A percentile compares a stretch with the other conserved stretches of the same genome.
These are phyloP conservation scores for Aspergillus ustus DNA, from an alignment of 2,329 filamentous ascomycete genomes.

Conservation along the genomic window DNA sequence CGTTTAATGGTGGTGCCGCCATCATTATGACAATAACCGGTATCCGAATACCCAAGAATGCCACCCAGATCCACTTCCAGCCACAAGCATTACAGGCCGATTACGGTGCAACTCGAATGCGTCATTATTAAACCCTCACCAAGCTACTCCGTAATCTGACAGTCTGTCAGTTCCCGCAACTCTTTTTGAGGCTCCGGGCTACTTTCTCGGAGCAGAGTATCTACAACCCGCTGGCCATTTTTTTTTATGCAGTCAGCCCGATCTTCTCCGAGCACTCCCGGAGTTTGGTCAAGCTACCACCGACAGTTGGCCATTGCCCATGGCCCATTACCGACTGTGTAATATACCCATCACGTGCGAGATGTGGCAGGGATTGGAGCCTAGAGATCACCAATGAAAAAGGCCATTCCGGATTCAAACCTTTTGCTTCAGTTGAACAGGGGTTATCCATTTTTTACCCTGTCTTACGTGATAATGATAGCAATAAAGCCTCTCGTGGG, in stretches of 20 bases:
- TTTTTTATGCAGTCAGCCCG: neutral
- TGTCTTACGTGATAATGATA: neutral
- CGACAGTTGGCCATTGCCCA: too few relatives aligned
- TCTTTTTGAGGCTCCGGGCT: neutral
- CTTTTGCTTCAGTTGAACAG: neutral
- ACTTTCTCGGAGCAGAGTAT: neutral
- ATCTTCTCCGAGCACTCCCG: neutral
- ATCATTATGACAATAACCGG: slow-evolving; percentile 1
- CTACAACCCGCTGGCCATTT: neutral
- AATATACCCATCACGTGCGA: neutral
- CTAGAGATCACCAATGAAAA: neutral
- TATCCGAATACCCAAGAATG: neutral
- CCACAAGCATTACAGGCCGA: neutral
- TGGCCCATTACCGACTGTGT: neutral
- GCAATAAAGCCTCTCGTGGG: neutral
- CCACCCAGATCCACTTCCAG: neutral
- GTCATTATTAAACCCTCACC: neutral
- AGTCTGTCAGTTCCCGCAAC: neutral
- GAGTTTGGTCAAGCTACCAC: neutral
- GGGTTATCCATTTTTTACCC: neutral
- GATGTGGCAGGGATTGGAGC: neutral
- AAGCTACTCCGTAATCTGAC: neutral
- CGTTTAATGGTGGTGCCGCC: neutral
- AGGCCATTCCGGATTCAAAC: neutral
- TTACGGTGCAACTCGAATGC: neutral